Evolutionary conservation across 1,284 basidiomycete species (phyloP).

Genomic region (Trichosporon faecale): DNA sequence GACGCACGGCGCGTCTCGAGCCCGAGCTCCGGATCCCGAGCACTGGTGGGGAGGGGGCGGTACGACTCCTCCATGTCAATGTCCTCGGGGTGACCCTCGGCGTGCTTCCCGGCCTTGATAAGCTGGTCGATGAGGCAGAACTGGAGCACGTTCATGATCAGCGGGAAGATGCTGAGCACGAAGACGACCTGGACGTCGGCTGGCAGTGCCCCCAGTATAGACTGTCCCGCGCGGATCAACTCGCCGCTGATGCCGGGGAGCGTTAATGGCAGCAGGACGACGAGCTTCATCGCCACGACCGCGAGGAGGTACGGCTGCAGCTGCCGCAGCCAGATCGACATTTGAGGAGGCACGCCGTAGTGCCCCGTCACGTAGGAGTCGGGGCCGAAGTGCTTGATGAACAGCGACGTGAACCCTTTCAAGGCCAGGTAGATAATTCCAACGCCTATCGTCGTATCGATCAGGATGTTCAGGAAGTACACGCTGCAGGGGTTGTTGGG

Average conservation of each 20-base stretch:
- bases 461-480: constrained; percentile 90
- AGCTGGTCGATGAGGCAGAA: constrained; percentile 53
- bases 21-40: constrained; percentile 1
- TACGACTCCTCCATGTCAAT: constrained; percentile 20
- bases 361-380: constrained; percentile 81
- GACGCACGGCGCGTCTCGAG: constrained; percentile 7
- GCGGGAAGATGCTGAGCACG: constrained; percentile 88
- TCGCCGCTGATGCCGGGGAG: constrained; percentile 64
- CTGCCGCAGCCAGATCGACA: constrained; percentile 70
- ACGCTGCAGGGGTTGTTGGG: constrained; percentile 79
- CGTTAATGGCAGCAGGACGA: constrained; percentile 66
- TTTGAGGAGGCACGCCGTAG: constrained; percentile 72
- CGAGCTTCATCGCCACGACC: constrained; percentile 83
- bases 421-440: constrained; percentile 76
- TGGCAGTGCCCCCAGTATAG: constrained; percentile 77
- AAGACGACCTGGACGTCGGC: constrained; percentile 74
- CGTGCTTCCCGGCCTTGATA: constrained; percentile 43
- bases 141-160: constrained; percentile 86
- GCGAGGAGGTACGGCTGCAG: constrained; percentile 79
- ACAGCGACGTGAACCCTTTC: constrained; percentile 65
- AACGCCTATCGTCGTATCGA: constrained; percentile 92
- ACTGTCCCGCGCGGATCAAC: constrained; percentile 71
- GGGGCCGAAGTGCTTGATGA: constrained; percentile 63
- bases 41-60: constrained; percentile 17
- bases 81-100: constrained; percentile 14